phyloP scores from a whole-genome alignment of 192 early-diverging fungal species.

The Allomyces arbusculus region DNA sequence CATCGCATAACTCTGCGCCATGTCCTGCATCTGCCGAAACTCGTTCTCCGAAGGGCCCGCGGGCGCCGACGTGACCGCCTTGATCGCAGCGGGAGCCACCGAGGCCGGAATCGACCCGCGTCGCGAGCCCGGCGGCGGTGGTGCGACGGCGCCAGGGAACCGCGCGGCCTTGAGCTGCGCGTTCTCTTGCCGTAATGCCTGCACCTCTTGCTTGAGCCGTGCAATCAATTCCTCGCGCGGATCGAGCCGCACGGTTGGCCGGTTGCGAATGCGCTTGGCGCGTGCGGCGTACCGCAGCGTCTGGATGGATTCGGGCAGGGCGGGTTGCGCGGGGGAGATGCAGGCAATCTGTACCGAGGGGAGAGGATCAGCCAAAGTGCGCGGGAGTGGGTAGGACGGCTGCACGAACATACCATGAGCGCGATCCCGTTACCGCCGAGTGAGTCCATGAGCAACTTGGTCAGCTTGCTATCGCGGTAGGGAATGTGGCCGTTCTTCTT shows the following conservation, averaged over 20 bases:
- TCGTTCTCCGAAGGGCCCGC: too few relatives aligned
- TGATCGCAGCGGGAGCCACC: too few relatives aligned
- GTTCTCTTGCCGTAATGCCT: conserved; percentile 19
- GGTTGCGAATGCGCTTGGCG: conserved; percentile 21
- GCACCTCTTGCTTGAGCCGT: conserved; percentile 14
- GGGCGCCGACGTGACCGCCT: too few relatives aligned
- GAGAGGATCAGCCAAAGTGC: too few relatives aligned
- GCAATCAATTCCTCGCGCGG: conserved; percentile 14
- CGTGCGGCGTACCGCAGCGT: conserved; percentile 30
- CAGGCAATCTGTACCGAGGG: conserved; percentile 15
- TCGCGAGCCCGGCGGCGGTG: too few relatives aligned
- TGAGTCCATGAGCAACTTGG: conserved; percentile 29
- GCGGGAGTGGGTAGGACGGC: too few relatives aligned
- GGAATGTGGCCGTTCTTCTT: conserved; percentile 26
- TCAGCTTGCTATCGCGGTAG: conserved; percentile 37
- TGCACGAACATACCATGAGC: conserved; percentile 16
- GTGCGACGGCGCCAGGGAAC: too few relatives aligned
- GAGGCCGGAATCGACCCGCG: too few relatives aligned
- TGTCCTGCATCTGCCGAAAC: too few relatives aligned
- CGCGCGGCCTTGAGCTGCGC: background rate
- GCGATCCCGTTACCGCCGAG: conserved; percentile 30
- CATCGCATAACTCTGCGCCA: too few relatives aligned
- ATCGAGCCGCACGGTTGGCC: conserved; percentile 18
- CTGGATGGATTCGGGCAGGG: conserved; percentile 28
- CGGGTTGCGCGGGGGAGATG: conserved; percentile 14